These are phyloP conservation scores for Mycena maculata DNA, from an alignment of 768 basidiomycete species.

Conservation along the genomic window DNA sequence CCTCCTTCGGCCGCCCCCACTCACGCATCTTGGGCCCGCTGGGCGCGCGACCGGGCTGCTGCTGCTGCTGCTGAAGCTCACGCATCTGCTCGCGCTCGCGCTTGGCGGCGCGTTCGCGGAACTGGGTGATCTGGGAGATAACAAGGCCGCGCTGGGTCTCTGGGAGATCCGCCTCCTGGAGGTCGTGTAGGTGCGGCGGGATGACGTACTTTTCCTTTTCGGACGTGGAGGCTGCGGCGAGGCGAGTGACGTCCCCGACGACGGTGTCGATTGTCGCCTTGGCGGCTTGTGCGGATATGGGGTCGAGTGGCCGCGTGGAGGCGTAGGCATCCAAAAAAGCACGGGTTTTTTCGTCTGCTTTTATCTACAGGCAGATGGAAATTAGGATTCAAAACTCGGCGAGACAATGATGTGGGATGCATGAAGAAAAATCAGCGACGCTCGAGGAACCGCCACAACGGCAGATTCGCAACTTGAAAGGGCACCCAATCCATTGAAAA, in stretches of 20 bases:
- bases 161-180: constrained; percentile 96
- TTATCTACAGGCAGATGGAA: constrained; percentile 70
- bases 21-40: constrained; percentile 83
- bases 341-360: constrained; percentile 96
- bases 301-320: constrained; percentile 31
- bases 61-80: constrained; percentile 69
- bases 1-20: constrained; percentile 77
- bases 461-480: too few species aligned
- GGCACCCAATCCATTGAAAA: too few species aligned
- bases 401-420: constrained; percentile 58
- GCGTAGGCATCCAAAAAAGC: constrained; percentile 88
- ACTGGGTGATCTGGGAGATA: constrained; percentile 95
- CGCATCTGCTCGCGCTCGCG: constrained; percentile 89
- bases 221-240: constrained; percentile 78
- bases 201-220: constrained; percentile 92
- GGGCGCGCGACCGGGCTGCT: constrained; percentile 65
- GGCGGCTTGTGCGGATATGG: constrained; percentile 59
- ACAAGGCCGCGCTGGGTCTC: constrained; percentile 94
- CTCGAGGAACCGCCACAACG: too few species aligned
- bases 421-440: too few species aligned
- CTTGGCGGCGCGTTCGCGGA: constrained; percentile 94
- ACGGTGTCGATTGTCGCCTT: constrained; percentile 73
- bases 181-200: constrained; percentile 97
- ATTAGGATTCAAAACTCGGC: constrained; percentile 56
- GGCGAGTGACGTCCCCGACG: constrained; percentile 78